Evolutionary conservation across 2,329 filamentous ascomycete species (phyloP).

Genomic region (Microdochium nivale): DNA sequence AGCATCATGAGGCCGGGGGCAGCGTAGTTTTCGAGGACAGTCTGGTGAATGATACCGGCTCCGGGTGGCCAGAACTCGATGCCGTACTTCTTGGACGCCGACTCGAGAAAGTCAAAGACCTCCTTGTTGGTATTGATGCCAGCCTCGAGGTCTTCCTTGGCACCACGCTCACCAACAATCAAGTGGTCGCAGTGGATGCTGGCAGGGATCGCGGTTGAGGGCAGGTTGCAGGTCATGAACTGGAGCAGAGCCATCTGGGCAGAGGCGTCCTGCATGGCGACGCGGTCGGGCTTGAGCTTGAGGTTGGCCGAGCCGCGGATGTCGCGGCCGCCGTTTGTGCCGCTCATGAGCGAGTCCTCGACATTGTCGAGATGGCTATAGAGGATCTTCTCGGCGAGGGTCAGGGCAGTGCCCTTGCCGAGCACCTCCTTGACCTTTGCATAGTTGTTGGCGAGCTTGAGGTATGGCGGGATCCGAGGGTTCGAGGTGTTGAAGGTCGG

Average conservation of each 20-base stretch:
- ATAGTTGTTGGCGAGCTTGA: conserved; percentile 54
- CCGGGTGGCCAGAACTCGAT: conserved; percentile 95
- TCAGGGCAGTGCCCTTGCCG: conserved; percentile 50
- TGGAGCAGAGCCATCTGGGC: conserved; percentile 97
- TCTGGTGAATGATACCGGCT: conserved; percentile 95
- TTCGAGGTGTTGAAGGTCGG: conserved; percentile 20
- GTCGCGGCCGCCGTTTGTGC: conserved; percentile 74
- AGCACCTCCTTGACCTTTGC: conserved; percentile 51
- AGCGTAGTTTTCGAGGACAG: conserved; percentile 94
- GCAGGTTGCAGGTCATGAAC: conserved; percentile 95
- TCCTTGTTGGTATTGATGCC: conserved; percentile 91
- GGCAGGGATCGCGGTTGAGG: conserved; percentile 83
- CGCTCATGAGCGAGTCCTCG: conserved; percentile 77
- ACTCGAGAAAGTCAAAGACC: conserved; percentile 96
- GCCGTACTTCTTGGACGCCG: conserved; percentile 80
- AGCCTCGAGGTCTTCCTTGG: conserved; percentile 72
- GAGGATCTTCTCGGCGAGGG: conserved; percentile 94
- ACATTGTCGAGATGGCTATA: conserved; percentile 90
- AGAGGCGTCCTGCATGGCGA: conserved; percentile 98
- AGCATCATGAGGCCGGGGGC: conserved; percentile 98
- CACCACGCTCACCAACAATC: conserved; percentile 91
- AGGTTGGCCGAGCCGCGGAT: conserved; percentile 86
- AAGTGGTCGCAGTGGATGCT: conserved; percentile 99
- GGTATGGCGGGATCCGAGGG: conserved; percentile 58
- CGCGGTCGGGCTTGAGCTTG: conserved; percentile 93